These are phyloP conservation scores for Exidia glandulosa DNA, from an alignment of 768 basidiomycete genomes.

Conservation along the genomic window DNA sequence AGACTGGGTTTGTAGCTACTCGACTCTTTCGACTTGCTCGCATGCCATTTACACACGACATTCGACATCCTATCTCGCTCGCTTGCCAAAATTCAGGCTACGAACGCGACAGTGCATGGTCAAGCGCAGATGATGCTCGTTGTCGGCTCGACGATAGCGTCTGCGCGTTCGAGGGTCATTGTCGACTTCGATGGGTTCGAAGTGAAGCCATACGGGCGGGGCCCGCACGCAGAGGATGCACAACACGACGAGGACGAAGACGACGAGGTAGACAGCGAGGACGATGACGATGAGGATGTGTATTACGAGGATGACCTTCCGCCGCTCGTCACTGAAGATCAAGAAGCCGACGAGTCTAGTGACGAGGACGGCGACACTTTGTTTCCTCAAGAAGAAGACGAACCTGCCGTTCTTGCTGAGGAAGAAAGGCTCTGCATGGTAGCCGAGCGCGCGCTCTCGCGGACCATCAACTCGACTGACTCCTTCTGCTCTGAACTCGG, in stretches of 20 bases:
- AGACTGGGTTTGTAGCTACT: constrained; percentile 17
- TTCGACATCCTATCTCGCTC: constrained; percentile 65
- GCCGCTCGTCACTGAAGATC: too few relatives aligned
- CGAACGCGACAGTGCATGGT: too few relatives aligned
- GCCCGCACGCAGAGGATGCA: not conserved
- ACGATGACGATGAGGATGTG: constrained; percentile 23
- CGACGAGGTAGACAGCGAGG: constrained; percentile 2
- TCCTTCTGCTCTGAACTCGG: not conserved
- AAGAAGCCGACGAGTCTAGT: too few relatives aligned
- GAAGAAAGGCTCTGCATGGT: not conserved
- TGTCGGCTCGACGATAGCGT: constrained; percentile 46
- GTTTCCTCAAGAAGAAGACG: too few relatives aligned
- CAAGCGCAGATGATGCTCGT: constrained; percentile 55
- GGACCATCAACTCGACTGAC: not conserved
- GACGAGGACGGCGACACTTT: too few relatives aligned
- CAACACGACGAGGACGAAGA: constrained; percentile 5
- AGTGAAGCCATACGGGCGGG: constrained; percentile 23
- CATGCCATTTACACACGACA: constrained; percentile 64
- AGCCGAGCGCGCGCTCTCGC: not conserved
- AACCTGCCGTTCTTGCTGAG: constrained; percentile 1
- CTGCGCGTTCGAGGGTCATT: constrained; percentile 50
- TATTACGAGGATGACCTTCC: too few relatives aligned
- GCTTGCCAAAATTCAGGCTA: constrained; percentile 28
- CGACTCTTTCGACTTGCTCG: constrained; percentile 54
- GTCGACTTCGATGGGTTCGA: constrained; percentile 57